These are phyloP conservation scores for Trametes hirsuta DNA, from an alignment of 1,284 basidiomycete genomes.

Conservation along the genomic window DNA sequence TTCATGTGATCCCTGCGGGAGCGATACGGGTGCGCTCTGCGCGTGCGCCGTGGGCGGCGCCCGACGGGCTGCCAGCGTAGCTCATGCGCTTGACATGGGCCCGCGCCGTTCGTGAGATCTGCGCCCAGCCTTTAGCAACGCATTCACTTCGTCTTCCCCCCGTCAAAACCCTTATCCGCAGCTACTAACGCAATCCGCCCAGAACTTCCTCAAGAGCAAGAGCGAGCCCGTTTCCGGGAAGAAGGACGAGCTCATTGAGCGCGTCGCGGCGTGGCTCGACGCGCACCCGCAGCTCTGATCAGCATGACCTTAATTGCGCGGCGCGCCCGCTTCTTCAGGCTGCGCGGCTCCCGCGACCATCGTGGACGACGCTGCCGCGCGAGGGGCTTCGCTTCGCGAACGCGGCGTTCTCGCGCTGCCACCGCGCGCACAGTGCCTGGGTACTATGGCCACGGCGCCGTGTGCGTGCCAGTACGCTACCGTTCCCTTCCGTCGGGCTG, in stretches of 20 bases:
- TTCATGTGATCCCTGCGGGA: constrained; percentile 17
- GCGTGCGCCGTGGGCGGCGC: constrained; percentile 5
- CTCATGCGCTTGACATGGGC: constrained; percentile 5
- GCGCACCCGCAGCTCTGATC: constrained; percentile 36
- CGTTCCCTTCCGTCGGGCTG: constrained; percentile 3
- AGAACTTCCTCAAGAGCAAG: constrained; percentile 75
- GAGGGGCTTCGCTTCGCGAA: constrained; percentile 11
- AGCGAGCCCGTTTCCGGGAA: constrained; percentile 61
- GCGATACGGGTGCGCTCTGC: constrained; percentile 1
- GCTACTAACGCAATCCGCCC: constrained; percentile 19
- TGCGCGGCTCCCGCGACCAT: constrained; percentile 21
- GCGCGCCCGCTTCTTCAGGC: background rate
- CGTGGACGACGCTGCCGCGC: constrained; percentile 14
- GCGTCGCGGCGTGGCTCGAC: constrained; percentile 63
- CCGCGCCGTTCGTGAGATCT: constrained; percentile 9
- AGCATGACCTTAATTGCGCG: constrained; percentile 10
- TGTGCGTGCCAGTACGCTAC: background rate
- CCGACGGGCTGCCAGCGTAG: constrained; percentile 15
- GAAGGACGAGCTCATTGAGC: constrained; percentile 70
- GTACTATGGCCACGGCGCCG: constrained; percentile 20
- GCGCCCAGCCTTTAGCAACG: constrained; percentile 15
- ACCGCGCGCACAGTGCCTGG: constrained; percentile 19
- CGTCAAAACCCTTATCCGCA: constrained; percentile 7
- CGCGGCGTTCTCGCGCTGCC: constrained; percentile 17
- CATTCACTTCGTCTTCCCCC: constrained; percentile 1